A percentile compares a stretch with the other conserved stretches of the same genome.
Evolutionary conservation across 495 filamentous ascomycete species (phyloP).

Genomic region (Hyphodiscus hymeniophilus): DNA sequence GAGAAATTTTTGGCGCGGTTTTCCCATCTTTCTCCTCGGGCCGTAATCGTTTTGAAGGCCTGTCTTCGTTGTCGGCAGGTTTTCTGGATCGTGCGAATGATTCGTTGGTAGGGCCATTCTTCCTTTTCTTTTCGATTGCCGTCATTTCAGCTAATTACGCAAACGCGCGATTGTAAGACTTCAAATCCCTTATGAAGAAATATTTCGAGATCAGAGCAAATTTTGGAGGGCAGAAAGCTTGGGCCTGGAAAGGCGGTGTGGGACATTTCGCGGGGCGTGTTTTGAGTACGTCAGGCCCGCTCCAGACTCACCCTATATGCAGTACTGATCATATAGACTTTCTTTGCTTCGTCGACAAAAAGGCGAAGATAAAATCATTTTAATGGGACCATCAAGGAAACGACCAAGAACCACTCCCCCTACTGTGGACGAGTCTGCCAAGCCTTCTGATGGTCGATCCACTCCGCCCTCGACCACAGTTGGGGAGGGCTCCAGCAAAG

Average conservation of each 20-base stretch:
- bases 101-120: constrained; percentile 22
- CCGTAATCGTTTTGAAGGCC: constrained; percentile 20
- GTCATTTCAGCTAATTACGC: constrained; percentile 17
- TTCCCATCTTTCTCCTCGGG: constrained; percentile 12
- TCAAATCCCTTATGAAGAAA: too few relatives aligned
- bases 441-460: neutral
- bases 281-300: too few relatives aligned
- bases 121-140: constrained; percentile 24
- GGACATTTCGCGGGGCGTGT: too few relatives aligned
- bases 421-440: constrained; percentile 7
- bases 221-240: too few relatives aligned
- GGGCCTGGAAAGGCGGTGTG: too few relatives aligned
- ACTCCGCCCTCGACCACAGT: neutral
- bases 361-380: neutral
- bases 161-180: too few relatives aligned
- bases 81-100: constrained; percentile 21
- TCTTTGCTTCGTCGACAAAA: too few relatives aligned
- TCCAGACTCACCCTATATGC: too few relatives aligned
- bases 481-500: neutral
- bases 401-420: constrained; percentile 14
- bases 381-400: constrained; percentile 23
- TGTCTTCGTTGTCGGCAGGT: constrained; percentile 5
- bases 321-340: too few relatives aligned
- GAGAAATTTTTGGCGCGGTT: constrained; percentile 3
- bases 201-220: too few relatives aligned